phyloP scores from a whole-genome alignment of 73 alveolate genomes.

The Paraurostyla sp. region DNA sequence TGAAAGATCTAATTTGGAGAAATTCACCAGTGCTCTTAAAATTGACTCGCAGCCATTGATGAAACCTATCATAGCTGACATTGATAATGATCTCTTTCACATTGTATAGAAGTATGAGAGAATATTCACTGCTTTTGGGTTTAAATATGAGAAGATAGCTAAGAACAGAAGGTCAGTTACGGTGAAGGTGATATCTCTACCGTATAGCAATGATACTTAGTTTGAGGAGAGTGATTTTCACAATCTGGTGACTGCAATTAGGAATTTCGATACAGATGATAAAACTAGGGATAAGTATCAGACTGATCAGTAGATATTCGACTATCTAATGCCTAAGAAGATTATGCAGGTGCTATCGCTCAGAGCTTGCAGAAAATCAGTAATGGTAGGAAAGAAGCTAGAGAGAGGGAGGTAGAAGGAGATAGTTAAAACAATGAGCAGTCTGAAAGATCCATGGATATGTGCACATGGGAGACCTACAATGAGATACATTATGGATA shows the following conservation, averaged over 20 bases:
- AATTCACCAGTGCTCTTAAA: conserved; percentile 72
- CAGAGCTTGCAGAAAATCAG: conserved; percentile 83
- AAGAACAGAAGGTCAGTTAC: neutral
- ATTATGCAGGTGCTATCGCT: conserved; percentile 77
- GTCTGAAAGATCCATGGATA: conserved; percentile 83
- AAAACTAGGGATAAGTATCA: neutral
- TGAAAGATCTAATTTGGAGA: conserved; percentile 93
- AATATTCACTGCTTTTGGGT: conserved; percentile 29
- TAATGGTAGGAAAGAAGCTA: conserved; percentile 80
- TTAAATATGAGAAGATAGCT: neutral
- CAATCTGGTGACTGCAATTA: conserved; percentile 51
- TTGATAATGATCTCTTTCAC: neutral
- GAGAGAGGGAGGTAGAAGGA: conserved; percentile 70
- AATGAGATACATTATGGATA: conserved; percentile 78
- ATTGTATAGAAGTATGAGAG: neutral
- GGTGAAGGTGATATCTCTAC: neutral
- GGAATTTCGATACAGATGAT: conserved; percentile 29
- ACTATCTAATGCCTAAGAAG: conserved; percentile 77
- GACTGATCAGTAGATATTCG: conserved; percentile 20
- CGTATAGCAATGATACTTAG: conserved; percentile 33
- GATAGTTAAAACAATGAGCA: conserved; percentile 66
- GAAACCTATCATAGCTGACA: conserved; percentile 55
- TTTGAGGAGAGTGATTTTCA: conserved; percentile 55
- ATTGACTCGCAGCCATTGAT: conserved; percentile 77
- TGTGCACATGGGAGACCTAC: conserved; percentile 93